phyloP scores from a whole-genome alignment of 805 yeast genomes.

The Metschnikowia santaceciliae region DNA sequence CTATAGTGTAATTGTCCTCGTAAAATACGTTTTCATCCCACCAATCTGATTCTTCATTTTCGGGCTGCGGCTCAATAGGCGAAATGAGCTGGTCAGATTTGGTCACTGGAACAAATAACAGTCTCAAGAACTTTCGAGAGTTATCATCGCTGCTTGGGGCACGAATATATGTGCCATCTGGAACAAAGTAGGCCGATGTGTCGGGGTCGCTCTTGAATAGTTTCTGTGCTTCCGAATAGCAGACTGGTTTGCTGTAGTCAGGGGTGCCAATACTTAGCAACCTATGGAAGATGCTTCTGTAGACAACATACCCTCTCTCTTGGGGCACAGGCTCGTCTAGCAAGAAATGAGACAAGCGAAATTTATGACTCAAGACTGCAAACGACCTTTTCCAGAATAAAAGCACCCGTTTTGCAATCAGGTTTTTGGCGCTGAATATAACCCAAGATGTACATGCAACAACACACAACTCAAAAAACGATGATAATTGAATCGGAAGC shows the following conservation, averaged over 20 bases:
- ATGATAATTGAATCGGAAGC: constrained; percentile 24
- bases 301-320: constrained; percentile 67
- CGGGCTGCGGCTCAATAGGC: constrained; percentile 9
- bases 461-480: constrained; percentile 6
- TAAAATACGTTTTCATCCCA: constrained; percentile 38
- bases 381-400: constrained; percentile 63
- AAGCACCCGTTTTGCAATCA: constrained; percentile 32
- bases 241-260: constrained; percentile 57
- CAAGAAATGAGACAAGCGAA: constrained; percentile 81
- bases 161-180: constrained; percentile 77
- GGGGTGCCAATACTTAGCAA: constrained; percentile 42
- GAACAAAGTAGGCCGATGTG: constrained; percentile 58
- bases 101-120: constrained; percentile 78
- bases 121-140: constrained; percentile 58
- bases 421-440: constrained; percentile 4
- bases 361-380: constrained; percentile 46
- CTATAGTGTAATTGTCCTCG: constrained; percentile 57
- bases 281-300: constrained; percentile 47
- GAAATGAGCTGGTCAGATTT: constrained; percentile 62
- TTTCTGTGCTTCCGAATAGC: constrained; percentile 41
- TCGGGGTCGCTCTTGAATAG: constrained; percentile 41
- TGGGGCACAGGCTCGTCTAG: constrained; percentile 55
- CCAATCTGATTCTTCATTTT: constrained; percentile 30
- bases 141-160: constrained; percentile 84
- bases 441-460: constrained; percentile 4